Percentiles rank a stretch among this genome's conserved stretches.
These are phyloP conservation scores for Puccinia novopanici DNA, from an alignment of 1,284 basidiomycete genomes.

Conservation along the genomic window DNA sequence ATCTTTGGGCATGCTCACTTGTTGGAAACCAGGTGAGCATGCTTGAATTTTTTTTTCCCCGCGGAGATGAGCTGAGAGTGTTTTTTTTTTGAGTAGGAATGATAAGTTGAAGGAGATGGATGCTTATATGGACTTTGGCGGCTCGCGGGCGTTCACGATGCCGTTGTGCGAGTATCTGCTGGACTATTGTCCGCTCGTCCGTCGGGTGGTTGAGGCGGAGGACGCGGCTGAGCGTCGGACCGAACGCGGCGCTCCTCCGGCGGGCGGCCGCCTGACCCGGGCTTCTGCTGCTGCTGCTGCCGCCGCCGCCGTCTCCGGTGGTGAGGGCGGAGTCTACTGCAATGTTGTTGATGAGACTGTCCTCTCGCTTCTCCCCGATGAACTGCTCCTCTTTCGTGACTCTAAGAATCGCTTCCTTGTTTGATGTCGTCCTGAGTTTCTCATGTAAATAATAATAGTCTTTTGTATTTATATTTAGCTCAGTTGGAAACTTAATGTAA, in stretches of 20 bases:
- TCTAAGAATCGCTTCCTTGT: neutral
- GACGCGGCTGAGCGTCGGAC: neutral
- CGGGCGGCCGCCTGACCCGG: neutral
- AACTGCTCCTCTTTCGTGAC: neutral
- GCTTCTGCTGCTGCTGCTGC: neutral
- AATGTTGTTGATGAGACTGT: too few species aligned
- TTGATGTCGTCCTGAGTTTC: too few species aligned
- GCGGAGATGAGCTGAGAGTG: too few species aligned
- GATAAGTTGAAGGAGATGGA: neutral
- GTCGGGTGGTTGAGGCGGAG: neutral
- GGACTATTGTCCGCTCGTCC: neutral
- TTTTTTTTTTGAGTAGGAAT: neutral
- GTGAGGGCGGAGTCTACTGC: too few species aligned
- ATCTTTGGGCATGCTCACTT: too few species aligned
- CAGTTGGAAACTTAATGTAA: neutral
- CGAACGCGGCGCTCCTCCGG: too few species aligned
- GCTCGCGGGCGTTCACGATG: neutral
- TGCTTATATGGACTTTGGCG: neutral
- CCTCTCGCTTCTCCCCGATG: neutral
- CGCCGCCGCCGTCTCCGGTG: neutral
- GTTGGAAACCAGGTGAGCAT: too few species aligned
- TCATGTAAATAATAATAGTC: too few species aligned
- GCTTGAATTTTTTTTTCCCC: too few species aligned
- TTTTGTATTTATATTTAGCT: too few species aligned
- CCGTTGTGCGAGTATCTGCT: neutral